Conservation (phyloP, 805 yeast genomes). For the Hanseniaspora mollemarum region DNA sequence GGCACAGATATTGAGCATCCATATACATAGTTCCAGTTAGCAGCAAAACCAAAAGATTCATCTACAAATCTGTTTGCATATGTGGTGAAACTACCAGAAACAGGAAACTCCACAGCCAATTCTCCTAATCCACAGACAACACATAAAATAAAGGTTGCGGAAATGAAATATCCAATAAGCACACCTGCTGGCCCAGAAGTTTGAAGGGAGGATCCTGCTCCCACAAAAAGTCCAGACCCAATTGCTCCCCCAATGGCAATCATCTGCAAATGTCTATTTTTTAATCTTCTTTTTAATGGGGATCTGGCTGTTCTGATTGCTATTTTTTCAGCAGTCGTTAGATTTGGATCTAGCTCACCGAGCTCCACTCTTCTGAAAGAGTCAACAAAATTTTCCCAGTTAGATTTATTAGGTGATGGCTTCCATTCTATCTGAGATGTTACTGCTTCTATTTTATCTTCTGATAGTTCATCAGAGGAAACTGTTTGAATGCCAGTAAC, state of each 20-base stretch:
- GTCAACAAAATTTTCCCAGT: slow-evolving; percentile 37
- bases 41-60: slow-evolving; percentile 53
- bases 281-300: slow-evolving; percentile 46
- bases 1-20: slow-evolving; percentile 44
- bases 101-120: slow-evolving; percentile 48
- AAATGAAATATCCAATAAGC: slow-evolving; percentile 42
- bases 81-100: slow-evolving; percentile 53
- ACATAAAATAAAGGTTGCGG: slow-evolving; percentile 47
- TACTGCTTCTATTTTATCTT: slow-evolving; percentile 6
- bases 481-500: not conserved
- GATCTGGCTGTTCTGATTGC: slow-evolving; percentile 40
- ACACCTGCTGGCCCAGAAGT: slow-evolving; percentile 61
- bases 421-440: slow-evolving; percentile 8
- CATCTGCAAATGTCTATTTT: slow-evolving; percentile 49
- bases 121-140: slow-evolving; percentile 56
- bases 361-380: slow-evolving; percentile 36
- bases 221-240: slow-evolving; percentile 68
- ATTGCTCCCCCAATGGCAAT: slow-evolving; percentile 62
- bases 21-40: slow-evolving; percentile 47
- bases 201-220: slow-evolving; percentile 50
- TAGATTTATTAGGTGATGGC: not conserved
- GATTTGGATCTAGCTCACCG: slow-evolving; percentile 32
- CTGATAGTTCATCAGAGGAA: not conserved
- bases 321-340: slow-evolving; percentile 37
- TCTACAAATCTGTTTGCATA: slow-evolving; percentile 49